Percentiles rank a stretch among this genome's conserved stretches.
Conservation (phyloP, 2,329 filamentous ascomycete genomes). For the Dendrostoma leiphaemia region DNA sequence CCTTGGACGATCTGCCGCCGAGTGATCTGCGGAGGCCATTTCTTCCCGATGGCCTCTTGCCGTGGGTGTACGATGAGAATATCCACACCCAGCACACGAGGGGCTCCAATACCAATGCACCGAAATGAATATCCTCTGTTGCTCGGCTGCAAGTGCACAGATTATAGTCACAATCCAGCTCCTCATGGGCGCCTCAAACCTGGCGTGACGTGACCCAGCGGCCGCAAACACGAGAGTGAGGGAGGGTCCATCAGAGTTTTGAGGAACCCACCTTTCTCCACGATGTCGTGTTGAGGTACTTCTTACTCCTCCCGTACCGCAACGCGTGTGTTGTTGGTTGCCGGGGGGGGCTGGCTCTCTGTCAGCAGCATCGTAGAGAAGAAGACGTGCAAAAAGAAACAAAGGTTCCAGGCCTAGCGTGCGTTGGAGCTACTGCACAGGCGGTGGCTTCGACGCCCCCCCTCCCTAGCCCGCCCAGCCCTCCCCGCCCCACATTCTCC, state of each 20-base stretch:
- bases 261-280: conserved; percentile 16
- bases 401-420: background rate
- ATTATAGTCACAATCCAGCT: too few species aligned
- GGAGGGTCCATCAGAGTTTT: conserved; percentile 7
- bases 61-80: background rate
- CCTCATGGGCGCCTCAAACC: background rate
- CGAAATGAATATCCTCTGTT: background rate
- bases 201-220: too few species aligned
- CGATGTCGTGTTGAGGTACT: conserved; percentile 10
- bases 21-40: background rate
- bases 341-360: too few species aligned
- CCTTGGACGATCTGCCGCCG: conserved; percentile 6
- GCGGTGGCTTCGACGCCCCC: too few species aligned
- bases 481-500: background rate
- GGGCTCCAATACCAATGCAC: too few species aligned
- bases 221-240: background rate
- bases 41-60: background rate
- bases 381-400: background rate
- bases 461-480: background rate
- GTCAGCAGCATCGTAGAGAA: too few species aligned
- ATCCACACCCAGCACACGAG: background rate
- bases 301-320: background rate
- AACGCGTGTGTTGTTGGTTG: too few species aligned
- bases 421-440: background rate
- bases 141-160: background rate